A percentile compares a stretch with the other conserved stretches of the same genome.
Evolutionary conservation across 2,329 filamentous ascomycete species (phyloP).

Genomic region (Fusarium redolens): DNA sequence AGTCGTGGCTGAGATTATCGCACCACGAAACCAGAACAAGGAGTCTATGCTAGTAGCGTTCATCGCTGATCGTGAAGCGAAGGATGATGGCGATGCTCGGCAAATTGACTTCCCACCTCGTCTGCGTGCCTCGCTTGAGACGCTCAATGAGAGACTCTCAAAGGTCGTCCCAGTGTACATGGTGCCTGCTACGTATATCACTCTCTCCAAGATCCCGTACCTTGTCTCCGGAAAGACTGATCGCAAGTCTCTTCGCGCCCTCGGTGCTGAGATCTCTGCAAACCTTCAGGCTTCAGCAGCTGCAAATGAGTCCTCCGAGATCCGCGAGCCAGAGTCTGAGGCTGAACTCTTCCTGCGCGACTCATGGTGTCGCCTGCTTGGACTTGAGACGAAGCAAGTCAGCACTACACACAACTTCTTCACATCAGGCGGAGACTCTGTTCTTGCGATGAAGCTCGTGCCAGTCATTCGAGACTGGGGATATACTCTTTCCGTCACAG

Average conservation of each 20-base stretch:
- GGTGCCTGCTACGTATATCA: constrained; percentile 39
- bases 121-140: constrained; percentile 28
- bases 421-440: constrained; percentile 60
- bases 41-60: constrained; percentile 44
- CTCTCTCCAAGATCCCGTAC: constrained; percentile 39
- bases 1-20: constrained; percentile 62
- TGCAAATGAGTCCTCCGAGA: background rate
- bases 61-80: constrained; percentile 37
- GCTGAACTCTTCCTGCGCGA: constrained; percentile 46
- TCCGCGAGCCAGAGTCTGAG: constrained; percentile 32
- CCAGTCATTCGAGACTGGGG: constrained; percentile 53
- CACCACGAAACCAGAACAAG: constrained; percentile 49
- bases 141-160: constrained; percentile 35
- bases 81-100: constrained; percentile 21
- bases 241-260: constrained; percentile 37
- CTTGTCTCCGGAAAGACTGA: constrained; percentile 44
- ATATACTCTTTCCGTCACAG: constrained; percentile 57
- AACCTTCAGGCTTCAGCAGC: constrained; percentile 29
- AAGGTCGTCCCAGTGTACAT: constrained; percentile 41
- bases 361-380: constrained; percentile 53
- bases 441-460: constrained; percentile 62
- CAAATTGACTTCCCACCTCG: constrained; percentile 39
- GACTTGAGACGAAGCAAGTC: constrained; percentile 48
- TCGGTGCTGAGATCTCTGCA: constrained; percentile 35
- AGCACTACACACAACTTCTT: constrained; percentile 58